A percentile compares a stretch with the other conserved stretches of the same genome.
Evolutionary conservation across 2,329 filamentous ascomycete genomes (phyloP).

Genomic region (Stagonosporopsis rhizophila): DNA sequence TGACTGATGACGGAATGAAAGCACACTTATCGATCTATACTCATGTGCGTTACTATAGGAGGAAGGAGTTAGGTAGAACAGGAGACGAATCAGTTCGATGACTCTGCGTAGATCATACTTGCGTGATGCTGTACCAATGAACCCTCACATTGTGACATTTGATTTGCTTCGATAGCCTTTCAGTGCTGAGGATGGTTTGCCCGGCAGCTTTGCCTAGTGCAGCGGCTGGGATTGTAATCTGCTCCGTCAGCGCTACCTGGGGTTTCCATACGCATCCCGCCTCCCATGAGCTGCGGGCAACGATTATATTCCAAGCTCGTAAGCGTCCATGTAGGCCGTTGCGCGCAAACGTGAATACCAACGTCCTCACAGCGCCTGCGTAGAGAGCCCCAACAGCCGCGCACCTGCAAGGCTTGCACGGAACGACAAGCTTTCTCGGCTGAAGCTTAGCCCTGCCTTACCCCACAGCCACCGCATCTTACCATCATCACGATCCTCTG

Average conservation of each 20-base stretch:
- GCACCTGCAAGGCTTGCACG: neutral
- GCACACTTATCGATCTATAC: constrained; percentile 19
- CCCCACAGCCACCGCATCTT: neutral
- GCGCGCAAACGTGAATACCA: neutral
- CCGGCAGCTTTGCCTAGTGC: neutral
- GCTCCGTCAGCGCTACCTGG: too few species aligned
- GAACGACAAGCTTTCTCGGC: neutral
- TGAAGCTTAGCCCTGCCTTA: neutral
- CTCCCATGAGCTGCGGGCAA: too few species aligned
- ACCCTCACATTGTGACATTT: neutral
- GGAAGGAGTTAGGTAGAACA: constrained; percentile 13
- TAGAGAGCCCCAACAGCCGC: too few species aligned
- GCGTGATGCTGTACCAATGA: neutral
- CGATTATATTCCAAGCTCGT: too few species aligned
- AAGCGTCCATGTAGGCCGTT: too few species aligned
- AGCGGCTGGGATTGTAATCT: too few species aligned
- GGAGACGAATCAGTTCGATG: constrained; percentile 14
- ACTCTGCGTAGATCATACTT: neutral
- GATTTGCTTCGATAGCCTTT: neutral
- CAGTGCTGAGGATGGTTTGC: neutral
- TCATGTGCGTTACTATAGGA: constrained; percentile 19
- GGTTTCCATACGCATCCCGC: too few species aligned
- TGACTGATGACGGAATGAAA: constrained; percentile 21
- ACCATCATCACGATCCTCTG: neutral
- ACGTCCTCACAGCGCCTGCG: too few species aligned